Evolutionary conservation across 78 protist genomes (phyloP).

Genomic region (Cavenderia fasciculata): DNA sequence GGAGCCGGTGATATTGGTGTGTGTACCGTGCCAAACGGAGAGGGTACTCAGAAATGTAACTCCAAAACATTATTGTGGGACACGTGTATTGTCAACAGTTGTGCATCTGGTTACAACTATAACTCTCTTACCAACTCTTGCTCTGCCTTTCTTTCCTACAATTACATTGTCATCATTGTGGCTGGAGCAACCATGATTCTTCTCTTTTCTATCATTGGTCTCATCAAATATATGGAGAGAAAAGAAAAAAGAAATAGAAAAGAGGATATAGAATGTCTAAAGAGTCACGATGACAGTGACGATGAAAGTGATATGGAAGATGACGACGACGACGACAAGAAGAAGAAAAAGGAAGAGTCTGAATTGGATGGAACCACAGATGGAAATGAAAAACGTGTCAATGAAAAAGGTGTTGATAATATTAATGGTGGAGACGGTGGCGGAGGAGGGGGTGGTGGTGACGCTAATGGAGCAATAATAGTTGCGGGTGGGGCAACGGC

Average conservation of each 20-base stretch:
- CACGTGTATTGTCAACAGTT: conserved; percentile 17
- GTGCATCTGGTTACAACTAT: conserved; percentile 38
- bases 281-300: not conserved
- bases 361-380: too few relatives aligned
- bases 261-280: conserved; percentile 8
- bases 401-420: too few relatives aligned
- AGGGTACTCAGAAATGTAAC: conserved; percentile 5
- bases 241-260: not conserved
- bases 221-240: conserved; percentile 30
- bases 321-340: too few relatives aligned
- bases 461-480: not conserved
- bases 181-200: conserved; percentile 60
- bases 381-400: too few relatives aligned
- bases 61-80: conserved; percentile 3
- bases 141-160: conserved; percentile 32
- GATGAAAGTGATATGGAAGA: not conserved
- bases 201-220: not conserved
- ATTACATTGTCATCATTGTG: conserved; percentile 69
- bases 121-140: conserved; percentile 30
- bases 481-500: too few relatives aligned
- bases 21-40: conserved; percentile 49
- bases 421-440: too few relatives aligned
- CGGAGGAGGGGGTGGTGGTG: too few relatives aligned
- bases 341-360: not conserved
- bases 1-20: conserved; percentile 9